These are phyloP conservation scores for Mycena amicta DNA, from an alignment of 768 basidiomycete species.

Conservation along the genomic window DNA sequence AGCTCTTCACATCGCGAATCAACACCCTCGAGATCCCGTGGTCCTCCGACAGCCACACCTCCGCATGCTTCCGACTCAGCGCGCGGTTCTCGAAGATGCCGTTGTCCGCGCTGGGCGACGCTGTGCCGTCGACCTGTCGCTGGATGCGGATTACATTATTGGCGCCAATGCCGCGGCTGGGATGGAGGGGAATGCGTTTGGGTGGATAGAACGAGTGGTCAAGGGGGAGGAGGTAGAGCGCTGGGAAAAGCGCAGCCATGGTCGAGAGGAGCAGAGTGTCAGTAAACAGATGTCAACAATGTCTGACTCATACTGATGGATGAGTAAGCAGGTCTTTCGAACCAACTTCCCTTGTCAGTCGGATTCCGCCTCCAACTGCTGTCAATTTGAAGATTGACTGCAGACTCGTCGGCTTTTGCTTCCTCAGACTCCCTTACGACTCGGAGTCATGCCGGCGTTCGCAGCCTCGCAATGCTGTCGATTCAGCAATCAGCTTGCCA, in stretches of 20 bases:
- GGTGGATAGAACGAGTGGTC: slow-evolving; percentile 66
- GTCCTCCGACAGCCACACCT: slow-evolving; percentile 59
- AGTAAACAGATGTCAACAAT: too few species aligned
- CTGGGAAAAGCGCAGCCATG: slow-evolving; percentile 10
- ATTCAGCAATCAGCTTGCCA: too few species aligned
- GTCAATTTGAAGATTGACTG: too few species aligned
- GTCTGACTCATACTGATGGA: too few species aligned
- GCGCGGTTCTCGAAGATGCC: slow-evolving; percentile 34
- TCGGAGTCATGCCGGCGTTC: too few species aligned
- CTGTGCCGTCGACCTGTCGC: slow-evolving; percentile 67
- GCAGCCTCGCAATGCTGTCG: too few species aligned
- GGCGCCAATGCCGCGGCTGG: neutral
- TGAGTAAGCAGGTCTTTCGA: too few species aligned
- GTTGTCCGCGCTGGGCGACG: slow-evolving; percentile 43
- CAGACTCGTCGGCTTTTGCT: too few species aligned
- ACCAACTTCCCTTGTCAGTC: too few species aligned
- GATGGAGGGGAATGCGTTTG: slow-evolving; percentile 59
- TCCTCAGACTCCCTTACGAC: too few species aligned
- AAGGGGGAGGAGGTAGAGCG: slow-evolving; percentile 49
- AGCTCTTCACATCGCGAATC: slow-evolving; percentile 71
- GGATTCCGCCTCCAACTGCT: too few species aligned
- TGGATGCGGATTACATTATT: slow-evolving; percentile 49
- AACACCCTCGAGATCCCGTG: slow-evolving; percentile 31
- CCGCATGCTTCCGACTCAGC: slow-evolving; percentile 64
- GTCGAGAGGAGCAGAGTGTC: too few species aligned